phyloP scores from a whole-genome alignment of 1,139 yeast genomes.

The Debaryomyces singareniensis region DNA sequence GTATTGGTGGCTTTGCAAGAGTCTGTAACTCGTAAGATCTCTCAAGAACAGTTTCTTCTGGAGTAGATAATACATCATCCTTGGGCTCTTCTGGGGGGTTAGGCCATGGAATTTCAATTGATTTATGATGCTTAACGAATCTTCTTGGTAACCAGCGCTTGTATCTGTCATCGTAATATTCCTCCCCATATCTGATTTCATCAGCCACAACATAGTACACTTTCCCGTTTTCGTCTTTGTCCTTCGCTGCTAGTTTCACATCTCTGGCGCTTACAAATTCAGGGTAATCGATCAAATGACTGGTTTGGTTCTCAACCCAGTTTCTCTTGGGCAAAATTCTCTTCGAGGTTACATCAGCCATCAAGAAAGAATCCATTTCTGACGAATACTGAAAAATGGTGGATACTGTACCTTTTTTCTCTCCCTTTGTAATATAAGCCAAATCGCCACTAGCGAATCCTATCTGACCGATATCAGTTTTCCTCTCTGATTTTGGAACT shows the following conservation, averaged over 20 bases:
- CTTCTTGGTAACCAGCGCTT: constrained; percentile 73
- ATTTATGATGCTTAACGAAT: constrained; percentile 62
- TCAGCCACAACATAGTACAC: constrained; percentile 70
- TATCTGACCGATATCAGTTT: constrained; percentile 21
- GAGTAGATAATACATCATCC: constrained; percentile 56
- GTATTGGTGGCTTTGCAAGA: constrained; percentile 62
- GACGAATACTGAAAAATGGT: constrained; percentile 32
- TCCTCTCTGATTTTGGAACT: constrained; percentile 23
- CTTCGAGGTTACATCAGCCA: constrained; percentile 31
- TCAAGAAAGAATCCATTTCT: constrained; percentile 26
- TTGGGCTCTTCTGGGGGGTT: constrained; percentile 56
- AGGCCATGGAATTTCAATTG: constrained; percentile 86
- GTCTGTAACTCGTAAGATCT: constrained; percentile 73
- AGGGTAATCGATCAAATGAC: constrained; percentile 66
- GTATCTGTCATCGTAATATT: constrained; percentile 69
- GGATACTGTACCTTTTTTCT: constrained; percentile 66
- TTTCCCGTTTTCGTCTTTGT: constrained; percentile 56
- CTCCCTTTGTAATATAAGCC: constrained; percentile 56
- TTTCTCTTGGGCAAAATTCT: constrained; percentile 52
- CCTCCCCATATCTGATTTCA: constrained; percentile 57
- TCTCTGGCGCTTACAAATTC: constrained; percentile 42
- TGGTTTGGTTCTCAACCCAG: constrained; percentile 70
- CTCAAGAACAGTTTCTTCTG: constrained; percentile 54
- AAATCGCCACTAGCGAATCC: constrained; percentile 39
- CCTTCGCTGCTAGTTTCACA: constrained; percentile 68